Evolutionary conservation across 2,329 filamentous ascomycete genomes (phyloP).

Genomic region (Exophiala bonariae): DNA sequence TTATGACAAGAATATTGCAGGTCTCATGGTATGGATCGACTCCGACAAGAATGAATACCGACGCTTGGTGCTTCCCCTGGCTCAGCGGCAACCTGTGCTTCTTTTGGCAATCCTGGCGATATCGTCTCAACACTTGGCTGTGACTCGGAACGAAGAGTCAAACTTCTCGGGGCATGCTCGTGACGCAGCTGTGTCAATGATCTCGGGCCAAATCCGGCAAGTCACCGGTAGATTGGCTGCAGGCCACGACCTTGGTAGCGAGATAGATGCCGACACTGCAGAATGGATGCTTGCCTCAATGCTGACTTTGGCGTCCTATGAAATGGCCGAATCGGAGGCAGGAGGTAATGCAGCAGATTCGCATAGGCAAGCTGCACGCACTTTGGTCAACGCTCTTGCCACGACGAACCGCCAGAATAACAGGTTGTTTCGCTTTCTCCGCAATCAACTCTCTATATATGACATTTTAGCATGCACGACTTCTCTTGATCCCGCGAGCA

Average conservation of each 20-base stretch:
- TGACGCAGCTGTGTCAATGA: slow-evolving; percentile 22
- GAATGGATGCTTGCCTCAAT: slow-evolving; percentile 25
- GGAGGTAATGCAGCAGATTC: slow-evolving; percentile 20
- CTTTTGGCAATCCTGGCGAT: slow-evolving; percentile 21
- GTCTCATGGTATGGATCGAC: slow-evolving; percentile 25
- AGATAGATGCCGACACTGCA: slow-evolving; percentile 22
- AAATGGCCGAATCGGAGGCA: slow-evolving; percentile 20
- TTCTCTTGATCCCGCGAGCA: slow-evolving; percentile 14
- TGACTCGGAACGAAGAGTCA: slow-evolving; percentile 15
- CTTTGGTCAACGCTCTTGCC: slow-evolving; percentile 21
- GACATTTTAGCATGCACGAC: slow-evolving; percentile 23
- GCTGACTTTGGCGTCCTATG: slow-evolving; percentile 21
- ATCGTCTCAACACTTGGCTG: slow-evolving; percentile 22
- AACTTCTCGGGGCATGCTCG: slow-evolving; percentile 19
- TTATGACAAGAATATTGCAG: slow-evolving; percentile 23
- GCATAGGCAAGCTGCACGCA: slow-evolving; percentile 19
- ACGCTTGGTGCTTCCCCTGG: slow-evolving; percentile 18
- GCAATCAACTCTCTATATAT: slow-evolving; percentile 22
- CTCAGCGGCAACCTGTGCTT: slow-evolving; percentile 17
- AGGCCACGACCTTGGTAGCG: slow-evolving; percentile 15
- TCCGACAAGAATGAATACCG: slow-evolving; percentile 23
- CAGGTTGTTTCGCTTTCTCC: slow-evolving; percentile 20
- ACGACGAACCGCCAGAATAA: slow-evolving; percentile 23
- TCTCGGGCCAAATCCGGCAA: slow-evolving; percentile 18
- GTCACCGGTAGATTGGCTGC: slow-evolving; percentile 18